Evolutionary conservation across 495 filamentous ascomycete species (phyloP), one percentile per base, ranked within the genome.

Genomic region (Neurospora sp.): DNA sequence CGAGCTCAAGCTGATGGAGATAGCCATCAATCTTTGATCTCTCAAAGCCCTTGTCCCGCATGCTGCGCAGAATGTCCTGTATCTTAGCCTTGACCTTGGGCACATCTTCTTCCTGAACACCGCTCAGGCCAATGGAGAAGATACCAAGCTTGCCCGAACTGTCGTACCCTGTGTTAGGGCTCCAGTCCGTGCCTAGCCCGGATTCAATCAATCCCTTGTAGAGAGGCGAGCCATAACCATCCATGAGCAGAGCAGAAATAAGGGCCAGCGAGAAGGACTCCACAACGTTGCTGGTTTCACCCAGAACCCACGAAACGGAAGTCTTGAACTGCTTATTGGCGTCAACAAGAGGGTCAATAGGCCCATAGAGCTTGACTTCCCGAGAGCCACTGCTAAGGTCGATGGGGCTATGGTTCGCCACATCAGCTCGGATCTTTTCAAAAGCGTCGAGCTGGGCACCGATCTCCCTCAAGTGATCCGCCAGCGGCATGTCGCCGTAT

Each of bases 151-250:
- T 92, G 20, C 89, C 90, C 3, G 92, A 92, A 27, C 86, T 85
- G 77, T 98, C 94, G 73, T 92, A 94, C 5, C 96, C 96, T 3
- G 94, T 93, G 77, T 99, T 99, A 8, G 96, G 93, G 40, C 91
- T 96, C 83, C 93, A 99, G 71, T 97, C 94, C 7, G 93, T 92
- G 70, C 96, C 96, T 17, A 98, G 84, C 22, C 94, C 94, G 74
- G 91, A 89, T 77, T 98, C 96, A 73, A 99, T 92, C 48, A 98
- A 83, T n/a, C 90, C 91, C 70, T 89, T 90, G 78, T 98, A 98
- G 75, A 99, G 83, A 3, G 96, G 96, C 31, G 96, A 97, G 31
- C 96, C 94, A 79, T 98, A 99, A 17, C 96, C 96, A 79, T 97
- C 93, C 74, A 96, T 87, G 40, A 99, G 83, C 40, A 98, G 81